phyloP scores from a whole-genome alignment of 2,329 filamentous ascomycete genomes.

The Pseudogymnoascus pannorum region DNA sequence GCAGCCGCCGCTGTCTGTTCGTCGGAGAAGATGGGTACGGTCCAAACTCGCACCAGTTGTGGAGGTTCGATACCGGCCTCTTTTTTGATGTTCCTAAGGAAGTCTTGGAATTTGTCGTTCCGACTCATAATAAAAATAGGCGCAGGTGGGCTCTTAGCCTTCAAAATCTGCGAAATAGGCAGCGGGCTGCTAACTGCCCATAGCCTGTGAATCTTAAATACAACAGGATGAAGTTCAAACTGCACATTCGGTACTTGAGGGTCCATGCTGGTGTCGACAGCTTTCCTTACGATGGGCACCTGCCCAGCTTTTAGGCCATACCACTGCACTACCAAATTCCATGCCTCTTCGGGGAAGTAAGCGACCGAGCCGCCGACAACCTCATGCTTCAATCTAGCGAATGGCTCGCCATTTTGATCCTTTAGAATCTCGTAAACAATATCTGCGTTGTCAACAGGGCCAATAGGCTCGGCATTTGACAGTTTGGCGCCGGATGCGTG shows the following conservation, averaged over 20 bases:
- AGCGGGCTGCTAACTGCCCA: conserved; percentile 53
- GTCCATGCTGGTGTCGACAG: conserved; percentile 65
- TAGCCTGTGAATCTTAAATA: conserved; percentile 79
- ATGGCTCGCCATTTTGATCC: conserved; percentile 46
- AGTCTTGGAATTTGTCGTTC: conserved; percentile 62
- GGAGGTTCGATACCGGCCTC: conserved; percentile 58
- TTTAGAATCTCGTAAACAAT: conserved; percentile 58
- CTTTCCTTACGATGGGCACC: conserved; percentile 64
- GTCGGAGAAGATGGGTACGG: conserved; percentile 16
- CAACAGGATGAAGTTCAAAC: conserved; percentile 77
- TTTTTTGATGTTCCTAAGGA: conserved; percentile 67
- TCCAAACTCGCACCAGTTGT: conserved; percentile 63
- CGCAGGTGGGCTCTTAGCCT: conserved; percentile 54
- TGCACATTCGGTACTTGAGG: conserved; percentile 58
- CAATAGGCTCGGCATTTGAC: conserved; percentile 53
- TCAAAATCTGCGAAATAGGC: conserved; percentile 49
- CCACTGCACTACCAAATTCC: conserved; percentile 74
- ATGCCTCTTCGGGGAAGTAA: conserved; percentile 70
- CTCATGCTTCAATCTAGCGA: conserved; percentile 67
- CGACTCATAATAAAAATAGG: conserved; percentile 64
- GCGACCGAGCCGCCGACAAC: conserved; percentile 65
- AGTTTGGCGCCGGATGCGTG: conserved; percentile 52
- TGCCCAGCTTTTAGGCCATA: conserved; percentile 69
- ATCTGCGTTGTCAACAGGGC: conserved; percentile 81
- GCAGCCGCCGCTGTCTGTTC: conserved; percentile 33